Base-by-base conservation (phyloP, 2,329 filamentous ascomycete species). In the Nemania serpens region DNA sequence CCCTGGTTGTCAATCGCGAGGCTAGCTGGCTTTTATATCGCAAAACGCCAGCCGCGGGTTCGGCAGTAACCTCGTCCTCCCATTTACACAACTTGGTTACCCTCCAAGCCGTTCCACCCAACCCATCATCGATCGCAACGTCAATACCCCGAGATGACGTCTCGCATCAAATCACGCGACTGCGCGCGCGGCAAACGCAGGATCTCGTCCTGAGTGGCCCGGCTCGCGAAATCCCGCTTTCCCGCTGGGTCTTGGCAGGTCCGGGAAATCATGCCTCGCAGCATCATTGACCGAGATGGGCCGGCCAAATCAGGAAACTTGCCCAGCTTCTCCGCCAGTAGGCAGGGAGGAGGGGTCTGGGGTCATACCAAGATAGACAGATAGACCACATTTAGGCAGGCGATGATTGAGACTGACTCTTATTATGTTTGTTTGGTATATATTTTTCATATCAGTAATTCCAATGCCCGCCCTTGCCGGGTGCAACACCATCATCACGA, bases 211-310 rank as follows among this genome's bases (percentile, higher is more conserved):
- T 25, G 48, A 45, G 18, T 48, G 42, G 53, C n/a, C 47, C 52
- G 42, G 18, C 6, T 39, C 13, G 10, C 36, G 5, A 25, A 13
- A 29, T 10, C 11, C 17, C 45, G 2, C n/a, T 49, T 9, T 10
- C 37, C 22, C n/a, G 17, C 34, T 29, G 34, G 17, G 37, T 29
- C 49, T 54, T 59, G 56, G 42, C 36, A 15, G 49, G 25, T 47
- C 29, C 43, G 37, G 46, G 37, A 22, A 18, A 34, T 41, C 33
- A 29, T 34, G 12, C 6, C 18, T 59, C 59, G 59, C 59, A 48
- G 55, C 41, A 59, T 62, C 39, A 59, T 59, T 22, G 36, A 15
- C 59, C 59, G 59, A 62, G 46, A 53, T 46, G 18, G 3, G 33
- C 34, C 37, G n/a, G 29, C 51, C 47, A 20, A 42, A 49, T 33